Conservation (phyloP, 2,329 filamentous ascomycete genomes). For the Diaporthe aspalathi region DNA sequence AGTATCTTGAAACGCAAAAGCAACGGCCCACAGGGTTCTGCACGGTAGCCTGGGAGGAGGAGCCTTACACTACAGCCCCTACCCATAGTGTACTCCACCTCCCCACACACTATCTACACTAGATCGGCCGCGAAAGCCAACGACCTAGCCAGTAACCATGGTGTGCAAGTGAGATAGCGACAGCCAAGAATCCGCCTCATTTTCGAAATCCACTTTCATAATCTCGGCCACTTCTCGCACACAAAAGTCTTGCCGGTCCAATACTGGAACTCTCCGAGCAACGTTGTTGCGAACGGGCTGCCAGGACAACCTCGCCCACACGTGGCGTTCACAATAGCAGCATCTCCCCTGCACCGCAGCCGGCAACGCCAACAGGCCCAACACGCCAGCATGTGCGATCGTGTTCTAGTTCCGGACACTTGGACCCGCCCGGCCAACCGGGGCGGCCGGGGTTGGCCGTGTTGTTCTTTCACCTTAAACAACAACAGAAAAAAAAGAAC, state of each 20-base stretch:
- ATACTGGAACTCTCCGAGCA: not conserved
- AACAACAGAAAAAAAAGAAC: too few species aligned
- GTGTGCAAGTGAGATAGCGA: not conserved
- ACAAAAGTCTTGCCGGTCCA: not conserved
- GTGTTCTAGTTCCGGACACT: not conserved
- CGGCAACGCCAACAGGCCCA: not conserved
- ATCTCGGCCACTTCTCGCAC: not conserved
- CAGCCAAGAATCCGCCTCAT: not conserved
- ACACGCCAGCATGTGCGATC: too few species aligned
- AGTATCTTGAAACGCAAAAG: not conserved
- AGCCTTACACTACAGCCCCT: slow-evolving; percentile 3
- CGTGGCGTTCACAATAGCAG: slow-evolving; percentile 6
- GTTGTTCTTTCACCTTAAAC: not conserved
- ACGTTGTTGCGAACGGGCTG: not conserved
- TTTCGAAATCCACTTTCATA: not conserved
- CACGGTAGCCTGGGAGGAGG: not conserved
- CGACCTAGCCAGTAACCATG: not conserved
- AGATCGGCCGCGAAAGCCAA: not conserved
- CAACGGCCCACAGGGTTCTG: not conserved
- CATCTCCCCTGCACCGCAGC: not conserved
- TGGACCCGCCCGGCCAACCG: slow-evolving; percentile 12
- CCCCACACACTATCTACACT: not conserved
- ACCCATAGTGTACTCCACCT: not conserved
- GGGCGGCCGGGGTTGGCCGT: not conserved
- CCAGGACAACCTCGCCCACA: not conserved